Evolutionary conservation across 179 eudicot species (phyloP).

Genomic region (Heliamphora pulchella): DNA sequence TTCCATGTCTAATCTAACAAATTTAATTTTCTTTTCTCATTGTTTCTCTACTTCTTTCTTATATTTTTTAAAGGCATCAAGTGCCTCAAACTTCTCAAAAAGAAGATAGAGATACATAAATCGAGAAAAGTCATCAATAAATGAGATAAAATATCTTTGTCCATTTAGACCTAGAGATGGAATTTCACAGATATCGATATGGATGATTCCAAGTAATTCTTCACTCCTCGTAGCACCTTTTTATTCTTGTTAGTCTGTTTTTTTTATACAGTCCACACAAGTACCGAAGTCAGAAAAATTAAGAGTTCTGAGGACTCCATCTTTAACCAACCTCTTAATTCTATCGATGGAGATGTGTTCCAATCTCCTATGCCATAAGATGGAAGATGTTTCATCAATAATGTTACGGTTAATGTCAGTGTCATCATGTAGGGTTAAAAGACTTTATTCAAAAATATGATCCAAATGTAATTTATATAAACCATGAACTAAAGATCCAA

Average conservation of each 20-base stretch:
- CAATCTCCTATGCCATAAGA: slow-evolving; percentile 1
- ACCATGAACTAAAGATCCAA: neutral
- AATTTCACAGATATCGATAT: neutral
- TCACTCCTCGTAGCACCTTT: neutral
- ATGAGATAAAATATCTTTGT: neutral
- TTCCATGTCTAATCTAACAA: neutral
- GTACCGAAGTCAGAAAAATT: neutral
- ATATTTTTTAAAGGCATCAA: neutral
- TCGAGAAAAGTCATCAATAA: neutral
- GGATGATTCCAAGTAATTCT: neutral
- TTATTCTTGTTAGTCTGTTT: neutral
- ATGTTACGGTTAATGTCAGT: neutral
- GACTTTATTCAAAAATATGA: no score
- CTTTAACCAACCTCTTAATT: neutral
- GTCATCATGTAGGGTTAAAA: neutral
- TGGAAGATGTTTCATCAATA: neutral
- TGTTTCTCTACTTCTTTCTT: neutral
- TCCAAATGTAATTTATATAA: neutral
- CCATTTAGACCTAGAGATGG: neutral
- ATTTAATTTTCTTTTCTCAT: neutral
- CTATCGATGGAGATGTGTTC: slow-evolving; percentile 4
- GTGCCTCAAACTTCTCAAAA: neutral
- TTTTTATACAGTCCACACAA: slow-evolving; percentile 7
- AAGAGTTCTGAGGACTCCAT: neutral
- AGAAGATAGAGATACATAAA: neutral